Conservation (phyloP, 768 basidiomycete species). For the Naganishia vishniacii region DNA sequence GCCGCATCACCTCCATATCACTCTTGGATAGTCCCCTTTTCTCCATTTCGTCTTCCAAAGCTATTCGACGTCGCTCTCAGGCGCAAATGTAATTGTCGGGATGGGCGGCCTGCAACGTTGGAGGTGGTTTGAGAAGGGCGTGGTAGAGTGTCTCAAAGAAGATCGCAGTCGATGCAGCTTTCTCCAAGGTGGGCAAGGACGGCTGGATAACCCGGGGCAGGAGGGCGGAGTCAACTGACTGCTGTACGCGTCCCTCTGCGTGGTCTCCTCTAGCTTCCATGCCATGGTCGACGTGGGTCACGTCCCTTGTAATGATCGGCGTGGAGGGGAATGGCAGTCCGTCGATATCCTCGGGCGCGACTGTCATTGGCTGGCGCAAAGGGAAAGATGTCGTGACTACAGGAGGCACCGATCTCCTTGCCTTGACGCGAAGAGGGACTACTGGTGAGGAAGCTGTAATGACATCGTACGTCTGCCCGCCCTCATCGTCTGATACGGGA, state of each 20-base stretch:
- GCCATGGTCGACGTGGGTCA: background rate
- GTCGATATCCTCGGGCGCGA: constrained; percentile 31
- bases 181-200: constrained; percentile 85
- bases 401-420: constrained; percentile 15
- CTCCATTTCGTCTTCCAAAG: constrained; percentile 79
- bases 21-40: constrained; percentile 57
- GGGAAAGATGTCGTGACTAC: constrained; percentile 20
- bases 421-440: constrained; percentile 21
- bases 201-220: constrained; percentile 58
- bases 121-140: constrained; percentile 40
- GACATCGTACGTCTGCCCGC: background rate
- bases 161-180: constrained; percentile 83
- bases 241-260: background rate
- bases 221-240: background rate
- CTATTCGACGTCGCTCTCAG: constrained; percentile 73
- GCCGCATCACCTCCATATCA: constrained; percentile 67
- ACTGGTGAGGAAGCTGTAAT: constrained; percentile 3
- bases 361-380: constrained; percentile 26
- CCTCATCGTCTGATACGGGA: background rate
- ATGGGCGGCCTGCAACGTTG: constrained; percentile 71
- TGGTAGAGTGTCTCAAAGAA: constrained; percentile 60
- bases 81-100: constrained; percentile 72
- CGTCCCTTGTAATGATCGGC: constrained; percentile 3
- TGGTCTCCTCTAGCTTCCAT: no score
- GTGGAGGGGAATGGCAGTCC: constrained; percentile 23